These are phyloP conservation scores for Plantago lanceolata DNA, from an alignment of 305 asterid genomes.

Conservation along the genomic window DNA sequence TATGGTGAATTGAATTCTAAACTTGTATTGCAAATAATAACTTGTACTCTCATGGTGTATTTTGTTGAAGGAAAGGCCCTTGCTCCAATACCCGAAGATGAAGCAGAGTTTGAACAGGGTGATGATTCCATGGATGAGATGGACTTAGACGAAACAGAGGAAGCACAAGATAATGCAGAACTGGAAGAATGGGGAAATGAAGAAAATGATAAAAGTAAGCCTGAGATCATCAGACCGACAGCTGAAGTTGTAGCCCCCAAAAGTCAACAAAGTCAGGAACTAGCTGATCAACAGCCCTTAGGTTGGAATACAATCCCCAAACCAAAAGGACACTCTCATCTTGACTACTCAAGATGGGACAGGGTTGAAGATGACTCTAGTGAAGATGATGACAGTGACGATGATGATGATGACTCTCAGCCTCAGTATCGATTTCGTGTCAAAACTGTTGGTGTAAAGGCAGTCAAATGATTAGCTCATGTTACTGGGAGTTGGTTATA, in stretches of 20 bases:
- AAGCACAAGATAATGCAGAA: slow-evolving; percentile 22
- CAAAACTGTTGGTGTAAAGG: slow-evolving; percentile 37
- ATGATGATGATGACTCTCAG: slow-evolving; percentile 50
- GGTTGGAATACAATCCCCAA: slow-evolving; percentile 75
- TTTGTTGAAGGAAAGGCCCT: slow-evolving; percentile 90
- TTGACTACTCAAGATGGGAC: slow-evolving; percentile 95
- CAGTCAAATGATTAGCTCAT: slow-evolving; percentile 25
- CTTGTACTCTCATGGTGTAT: slow-evolving; percentile 19
- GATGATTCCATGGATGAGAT: slow-evolving; percentile 38
- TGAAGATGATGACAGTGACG: slow-evolving; percentile 60
- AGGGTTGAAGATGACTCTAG: slow-evolving; percentile 75
- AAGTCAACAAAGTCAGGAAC: slow-evolving; percentile 26
- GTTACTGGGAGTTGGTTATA: neutral
- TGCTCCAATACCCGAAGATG: slow-evolving; percentile 94
- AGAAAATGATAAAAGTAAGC: slow-evolving; percentile 23
- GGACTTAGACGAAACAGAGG: slow-evolving; percentile 26
- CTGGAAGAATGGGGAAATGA: slow-evolving; percentile 26
- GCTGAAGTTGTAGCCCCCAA: slow-evolving; percentile 27
- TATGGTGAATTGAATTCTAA: too few species aligned
- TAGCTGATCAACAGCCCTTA: slow-evolving; percentile 36
- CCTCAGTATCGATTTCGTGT: slow-evolving; percentile 72
- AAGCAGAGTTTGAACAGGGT: slow-evolving; percentile 65
- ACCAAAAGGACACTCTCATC: slow-evolving; percentile 89
- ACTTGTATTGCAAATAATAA: neutral
- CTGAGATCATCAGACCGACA: slow-evolving; percentile 24